These are phyloP conservation scores for Sequoia sempervirens DNA, from an alignment of 75 land plant genomes.

Conservation along the genomic window DNA sequence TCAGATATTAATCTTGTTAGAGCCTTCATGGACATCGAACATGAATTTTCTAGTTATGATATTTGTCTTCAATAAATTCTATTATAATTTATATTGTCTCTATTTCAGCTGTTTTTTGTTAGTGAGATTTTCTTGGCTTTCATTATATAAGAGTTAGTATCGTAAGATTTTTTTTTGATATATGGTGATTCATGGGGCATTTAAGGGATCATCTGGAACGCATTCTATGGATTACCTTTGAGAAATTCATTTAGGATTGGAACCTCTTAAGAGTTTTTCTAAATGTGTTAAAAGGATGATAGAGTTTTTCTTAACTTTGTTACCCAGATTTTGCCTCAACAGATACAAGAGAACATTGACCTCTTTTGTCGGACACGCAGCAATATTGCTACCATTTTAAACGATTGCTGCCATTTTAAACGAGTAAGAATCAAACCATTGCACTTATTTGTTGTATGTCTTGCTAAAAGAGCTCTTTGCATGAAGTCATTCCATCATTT, in stretches of 20 bases:
- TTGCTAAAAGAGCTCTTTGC: background rate
- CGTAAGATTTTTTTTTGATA: background rate
- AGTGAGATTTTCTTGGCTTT: background rate
- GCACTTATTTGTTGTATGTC: background rate
- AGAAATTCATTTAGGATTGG: background rate
- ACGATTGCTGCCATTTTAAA: too few relatives aligned
- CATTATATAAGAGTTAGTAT: background rate
- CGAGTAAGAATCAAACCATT: slow-evolving; percentile 35
- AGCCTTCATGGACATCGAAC: background rate
- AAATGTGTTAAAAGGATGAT: background rate
- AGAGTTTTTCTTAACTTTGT: background rate
- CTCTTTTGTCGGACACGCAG: slow-evolving; percentile 63
- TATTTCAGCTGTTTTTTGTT: background rate
- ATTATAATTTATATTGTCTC: background rate
- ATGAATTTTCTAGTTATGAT: background rate
- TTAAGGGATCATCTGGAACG: background rate
- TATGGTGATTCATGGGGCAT: background rate
- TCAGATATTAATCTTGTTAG: background rate
- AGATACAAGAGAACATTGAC: slow-evolving; percentile 81
- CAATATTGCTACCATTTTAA: slow-evolving; percentile 63
- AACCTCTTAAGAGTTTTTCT: background rate
- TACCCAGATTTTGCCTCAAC: slow-evolving; percentile 11
- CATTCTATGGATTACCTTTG: background rate
- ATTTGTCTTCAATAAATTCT: background rate
- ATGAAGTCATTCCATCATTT: background rate